Conservation (phyloP, 2,329 filamentous ascomycete species). For the Bertia moriformis region DNA sequence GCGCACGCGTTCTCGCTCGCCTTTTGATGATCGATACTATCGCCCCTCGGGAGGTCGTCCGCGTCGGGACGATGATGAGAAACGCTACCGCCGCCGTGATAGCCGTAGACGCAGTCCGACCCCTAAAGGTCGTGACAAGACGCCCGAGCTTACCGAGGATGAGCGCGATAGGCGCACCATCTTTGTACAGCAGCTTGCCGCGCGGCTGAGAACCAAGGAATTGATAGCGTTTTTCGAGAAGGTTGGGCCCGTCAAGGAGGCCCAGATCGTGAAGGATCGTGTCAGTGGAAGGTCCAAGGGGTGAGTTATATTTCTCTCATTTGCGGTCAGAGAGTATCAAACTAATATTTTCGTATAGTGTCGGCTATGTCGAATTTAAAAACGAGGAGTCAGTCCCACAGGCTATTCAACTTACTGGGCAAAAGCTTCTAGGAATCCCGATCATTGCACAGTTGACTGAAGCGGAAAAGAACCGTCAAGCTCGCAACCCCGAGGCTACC, state of each 20-base stretch:
- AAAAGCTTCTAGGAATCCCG: slow-evolving; percentile 94
- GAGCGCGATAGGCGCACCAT: slow-evolving; percentile 93
- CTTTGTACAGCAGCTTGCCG: slow-evolving; percentile 95
- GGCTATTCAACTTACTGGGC: slow-evolving; percentile 94
- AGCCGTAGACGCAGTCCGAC: slow-evolving; percentile 27
- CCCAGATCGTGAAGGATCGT: slow-evolving; percentile 95
- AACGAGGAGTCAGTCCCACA: slow-evolving; percentile 83
- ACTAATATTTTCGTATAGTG: slow-evolving; percentile 41
- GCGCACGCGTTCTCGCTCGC: slow-evolving; percentile 26
- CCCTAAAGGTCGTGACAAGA: slow-evolving; percentile 35
- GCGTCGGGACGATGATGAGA: slow-evolving; percentile 29
- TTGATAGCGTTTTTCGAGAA: slow-evolving; percentile 92
- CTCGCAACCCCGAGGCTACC: slow-evolving; percentile 63
- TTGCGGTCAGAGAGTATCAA: slow-evolving; percentile 2
- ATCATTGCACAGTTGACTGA: slow-evolving; percentile 97
- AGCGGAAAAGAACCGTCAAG: slow-evolving; percentile 97
- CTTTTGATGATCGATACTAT: slow-evolving; percentile 24
- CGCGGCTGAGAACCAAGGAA: slow-evolving; percentile 80
- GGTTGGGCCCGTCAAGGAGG: slow-evolving; percentile 85
- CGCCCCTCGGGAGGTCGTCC: slow-evolving; percentile 37
- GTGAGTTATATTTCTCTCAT: slow-evolving; percentile 33
- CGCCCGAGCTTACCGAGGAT: slow-evolving; percentile 75
- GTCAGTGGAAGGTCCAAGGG: slow-evolving; percentile 96
- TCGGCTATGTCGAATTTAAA: slow-evolving; percentile 98
- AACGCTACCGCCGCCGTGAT: slow-evolving; percentile 30